Base-by-base conservation (phyloP, 2,329 filamentous ascomycete genomes). In the Neonectria ditissima region DNA sequence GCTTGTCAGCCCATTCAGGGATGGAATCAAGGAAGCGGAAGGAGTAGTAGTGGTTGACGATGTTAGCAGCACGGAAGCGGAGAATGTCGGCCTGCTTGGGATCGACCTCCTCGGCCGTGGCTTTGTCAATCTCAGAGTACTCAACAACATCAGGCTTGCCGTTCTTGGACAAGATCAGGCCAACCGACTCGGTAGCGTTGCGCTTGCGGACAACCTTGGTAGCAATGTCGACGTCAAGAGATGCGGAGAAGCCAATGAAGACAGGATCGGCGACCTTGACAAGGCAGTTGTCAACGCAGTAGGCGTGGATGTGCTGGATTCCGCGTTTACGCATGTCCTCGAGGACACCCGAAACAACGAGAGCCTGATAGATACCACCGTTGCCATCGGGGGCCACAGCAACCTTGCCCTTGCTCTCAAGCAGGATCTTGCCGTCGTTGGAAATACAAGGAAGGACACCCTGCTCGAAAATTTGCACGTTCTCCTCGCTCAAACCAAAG, bases 131-230 rank as follows among this genome's bases (percentile, higher is more conserved):
- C 83, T 99, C 96, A 6, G 94, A 97, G 86, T 99, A 99, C 83
- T 99, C 96, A 57, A 99, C 95, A 4, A 99, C 96, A 76, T 97
- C 96, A 41, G 96, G 96, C 82, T 92, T 94, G 80, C 94, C 94
- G 79, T 98, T 97, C 87, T 97, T 97, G 76, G 92, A 90, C 61
- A 99, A 82, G 75, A 99, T 98, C 66, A 99, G 86, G 48, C 96
- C 96, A 39, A 99, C 96, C 1, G 94, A 94, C 83, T 99, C 96
- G 76, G 93, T 97, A 56, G 96, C 95, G 77, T 95, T 92, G 74
- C 96, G 94, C 89, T 99, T 99, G 73, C 96, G 93, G 65, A 99
- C 96, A n/a, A 97, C 96, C 86, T 99, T 99, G 72, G 96, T 99
- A 32, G 95, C 95, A 75, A 99, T 97, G 81, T 97, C 94, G 72